Base-by-base conservation (phyloP, 2,329 filamentous ascomycete species). In the Claviceps citrina region DNA sequence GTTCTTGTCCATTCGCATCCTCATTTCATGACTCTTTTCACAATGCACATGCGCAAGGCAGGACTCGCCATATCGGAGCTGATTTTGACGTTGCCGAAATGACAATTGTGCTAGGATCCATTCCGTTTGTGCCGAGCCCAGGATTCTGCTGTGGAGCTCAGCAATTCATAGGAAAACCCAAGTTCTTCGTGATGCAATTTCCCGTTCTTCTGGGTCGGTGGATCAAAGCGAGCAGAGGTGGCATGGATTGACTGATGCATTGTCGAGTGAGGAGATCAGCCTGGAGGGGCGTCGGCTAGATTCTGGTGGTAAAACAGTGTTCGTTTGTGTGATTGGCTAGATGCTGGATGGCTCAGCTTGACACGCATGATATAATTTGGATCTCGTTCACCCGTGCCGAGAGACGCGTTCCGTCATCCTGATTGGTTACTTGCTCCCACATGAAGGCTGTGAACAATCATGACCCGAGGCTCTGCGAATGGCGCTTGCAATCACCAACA, bases 301-400 rank as follows among this genome's bases (percentile, higher is more conserved):
- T 18, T 31, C 9, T 27, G 16, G 19, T 35, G 3, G n/a, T 28
- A 35, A 22, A 31, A 15, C 18, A 31, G 38, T 15, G 10, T 8
- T 24, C 13, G 25, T 24, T 12, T 18, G 25, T 16, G 24, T 22
- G 13, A 28, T 28, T 39, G 38, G 24, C 28, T 16, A 13, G 20
- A 30, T 10, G 15, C 4, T 26, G 27, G 25, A 16, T 15, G 22
- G 20, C 24, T 22, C 34, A 38, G 38, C 30, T 44, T 40, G 36
- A 39, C 30, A 37, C 40, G 40, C 43, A 42, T 40, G 32, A 37
- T 42, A 26, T 39, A 44, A 26, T 36, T 33, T 44, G 36, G 28
- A 40, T 37, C 28, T 36, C 37, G 43, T 41, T 40, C 33, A 25
- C 19, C 31, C 43, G 39, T 42, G 36, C 32, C 40, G 37, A 38